Conservation (phyloP, 1,284 basidiomycete genomes). For the Tilletia walkeri region DNA sequence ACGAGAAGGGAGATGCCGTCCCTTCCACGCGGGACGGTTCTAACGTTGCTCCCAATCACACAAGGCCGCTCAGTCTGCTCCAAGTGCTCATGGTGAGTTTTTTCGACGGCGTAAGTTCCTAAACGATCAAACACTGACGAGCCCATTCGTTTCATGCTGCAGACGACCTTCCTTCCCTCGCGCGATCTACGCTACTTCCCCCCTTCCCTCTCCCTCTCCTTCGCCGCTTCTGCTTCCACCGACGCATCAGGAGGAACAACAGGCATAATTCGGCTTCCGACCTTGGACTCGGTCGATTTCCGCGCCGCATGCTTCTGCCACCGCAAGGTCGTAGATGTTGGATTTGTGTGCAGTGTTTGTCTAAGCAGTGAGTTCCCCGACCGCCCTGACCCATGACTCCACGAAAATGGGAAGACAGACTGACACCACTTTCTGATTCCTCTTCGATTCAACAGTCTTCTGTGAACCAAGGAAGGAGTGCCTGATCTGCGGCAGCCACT, state of each 20-base stretch:
- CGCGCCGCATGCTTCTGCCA: conserved; percentile 98
- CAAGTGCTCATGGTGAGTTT: conserved; percentile 39
- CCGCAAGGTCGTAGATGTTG: conserved; percentile 91
- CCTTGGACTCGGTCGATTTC: conserved; percentile 92
- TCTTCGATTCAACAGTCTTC: conserved; percentile 27
- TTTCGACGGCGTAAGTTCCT: neutral
- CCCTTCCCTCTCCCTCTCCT: conserved; percentile 9
- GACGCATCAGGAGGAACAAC: conserved; percentile 57
- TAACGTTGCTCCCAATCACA: neutral
- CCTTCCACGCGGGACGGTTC: too few species aligned
- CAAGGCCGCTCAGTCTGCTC: conserved; percentile 28
- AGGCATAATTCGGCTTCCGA: conserved; percentile 73
- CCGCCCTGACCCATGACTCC: neutral
- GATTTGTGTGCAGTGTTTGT: conserved; percentile 75
- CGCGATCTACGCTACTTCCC: conserved; percentile 1
- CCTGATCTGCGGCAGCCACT: conserved; percentile 30
- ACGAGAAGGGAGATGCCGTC: conserved; percentile 75
- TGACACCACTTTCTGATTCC: neutral
- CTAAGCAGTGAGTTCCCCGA: conserved; percentile 38
- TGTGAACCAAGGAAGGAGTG: conserved; percentile 29
- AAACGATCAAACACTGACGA: neutral
- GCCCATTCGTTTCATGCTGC: neutral
- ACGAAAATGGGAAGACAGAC: neutral
- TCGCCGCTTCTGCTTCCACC: conserved; percentile 60
- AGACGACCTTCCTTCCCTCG: conserved; percentile 33